phyloP scores from a whole-genome alignment of 108 stramenopile genomes.

The Cyclotella atomus region DNA sequence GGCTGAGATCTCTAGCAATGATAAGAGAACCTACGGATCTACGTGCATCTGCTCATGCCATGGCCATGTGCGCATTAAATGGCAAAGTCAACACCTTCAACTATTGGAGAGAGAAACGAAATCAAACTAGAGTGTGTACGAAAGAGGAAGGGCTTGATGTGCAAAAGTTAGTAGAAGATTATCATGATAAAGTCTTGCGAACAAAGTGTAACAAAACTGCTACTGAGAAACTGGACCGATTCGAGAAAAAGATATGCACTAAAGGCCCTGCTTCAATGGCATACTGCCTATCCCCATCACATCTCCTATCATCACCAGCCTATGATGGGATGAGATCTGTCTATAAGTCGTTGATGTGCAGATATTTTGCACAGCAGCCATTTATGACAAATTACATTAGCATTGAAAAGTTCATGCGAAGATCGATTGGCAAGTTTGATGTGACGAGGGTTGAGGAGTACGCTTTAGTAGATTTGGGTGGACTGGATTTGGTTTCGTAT shows the following conservation, averaged over 20 bases:
- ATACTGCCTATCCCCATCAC: conserved; percentile 15
- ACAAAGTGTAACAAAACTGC: neutral
- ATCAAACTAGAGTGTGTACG: conserved; percentile 4
- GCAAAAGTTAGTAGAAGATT: conserved; percentile 3
- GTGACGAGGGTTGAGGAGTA: conserved; percentile 26
- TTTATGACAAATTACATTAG: conserved; percentile 2
- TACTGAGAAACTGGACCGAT: neutral
- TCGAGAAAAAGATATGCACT: conserved; percentile 17
- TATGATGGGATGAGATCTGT: conserved; percentile 32
- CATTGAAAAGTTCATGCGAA: conserved; percentile 2
- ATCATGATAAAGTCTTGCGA: neutral
- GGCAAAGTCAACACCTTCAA: conserved; percentile 26
- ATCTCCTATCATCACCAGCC: conserved; percentile 6
- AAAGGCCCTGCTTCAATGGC: neutral
- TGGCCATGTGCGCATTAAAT: conserved; percentile 39
- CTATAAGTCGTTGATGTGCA: conserved; percentile 16
- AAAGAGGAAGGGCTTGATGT: conserved; percentile 26
- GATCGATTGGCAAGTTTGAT: neutral
- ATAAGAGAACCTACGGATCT: conserved; percentile 24
- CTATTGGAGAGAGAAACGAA: neutral
- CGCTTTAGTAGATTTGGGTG: conserved; percentile 30
- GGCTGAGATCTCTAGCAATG: conserved; percentile 29
- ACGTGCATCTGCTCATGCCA: conserved; percentile 28
- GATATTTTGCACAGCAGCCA: conserved; percentile 14
- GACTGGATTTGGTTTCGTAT: conserved; percentile 14